phyloP scores from a whole-genome alignment of 805 yeast genomes.

The Candida peoriensis region DNA sequence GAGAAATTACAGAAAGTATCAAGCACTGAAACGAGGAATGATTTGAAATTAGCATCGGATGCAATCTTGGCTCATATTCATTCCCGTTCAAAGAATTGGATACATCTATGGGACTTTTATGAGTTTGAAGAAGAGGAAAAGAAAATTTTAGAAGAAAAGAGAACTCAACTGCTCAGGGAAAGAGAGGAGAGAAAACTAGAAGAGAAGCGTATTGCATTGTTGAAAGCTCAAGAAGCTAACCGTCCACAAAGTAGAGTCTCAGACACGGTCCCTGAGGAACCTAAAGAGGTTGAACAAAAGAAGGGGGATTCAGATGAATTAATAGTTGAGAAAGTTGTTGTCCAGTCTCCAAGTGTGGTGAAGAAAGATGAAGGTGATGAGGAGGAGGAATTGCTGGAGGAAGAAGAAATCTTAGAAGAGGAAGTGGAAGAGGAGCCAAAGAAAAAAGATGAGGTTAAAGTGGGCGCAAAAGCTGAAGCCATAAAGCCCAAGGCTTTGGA shows the following conservation, averaged over 20 bases:
- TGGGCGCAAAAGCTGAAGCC: neutral
- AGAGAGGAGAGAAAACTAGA: conserved; percentile 13
- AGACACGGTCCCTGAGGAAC: conserved; percentile 1
- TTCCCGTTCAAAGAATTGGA: conserved; percentile 47
- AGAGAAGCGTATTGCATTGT: conserved; percentile 8
- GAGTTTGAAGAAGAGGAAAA: conserved; percentile 41
- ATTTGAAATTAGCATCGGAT: conserved; percentile 69
- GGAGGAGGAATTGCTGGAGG: conserved; percentile 3
- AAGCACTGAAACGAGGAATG: conserved; percentile 62
- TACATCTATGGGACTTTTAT: conserved; percentile 53
- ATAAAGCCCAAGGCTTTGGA: neutral
- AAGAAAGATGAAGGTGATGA: conserved; percentile 6
- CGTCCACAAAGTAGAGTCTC: conserved; percentile 3
- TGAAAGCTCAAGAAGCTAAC: conserved; percentile 11
- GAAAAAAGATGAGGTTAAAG: neutral
- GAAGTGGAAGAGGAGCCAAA: conserved; percentile 3
- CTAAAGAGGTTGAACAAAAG: neutral
- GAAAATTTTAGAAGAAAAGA: conserved; percentile 17
- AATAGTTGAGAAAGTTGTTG: conserved; percentile 3
- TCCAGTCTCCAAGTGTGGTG: neutral
- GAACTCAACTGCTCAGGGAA: conserved; percentile 8
- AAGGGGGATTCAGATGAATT: conserved; percentile 5
- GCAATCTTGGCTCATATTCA: conserved; percentile 65
- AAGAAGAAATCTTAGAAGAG: conserved; percentile 3
- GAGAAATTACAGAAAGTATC: conserved; percentile 43